Conservation (phyloP, 2,329 filamentous ascomycete species). For the Nemania sp. region DNA sequence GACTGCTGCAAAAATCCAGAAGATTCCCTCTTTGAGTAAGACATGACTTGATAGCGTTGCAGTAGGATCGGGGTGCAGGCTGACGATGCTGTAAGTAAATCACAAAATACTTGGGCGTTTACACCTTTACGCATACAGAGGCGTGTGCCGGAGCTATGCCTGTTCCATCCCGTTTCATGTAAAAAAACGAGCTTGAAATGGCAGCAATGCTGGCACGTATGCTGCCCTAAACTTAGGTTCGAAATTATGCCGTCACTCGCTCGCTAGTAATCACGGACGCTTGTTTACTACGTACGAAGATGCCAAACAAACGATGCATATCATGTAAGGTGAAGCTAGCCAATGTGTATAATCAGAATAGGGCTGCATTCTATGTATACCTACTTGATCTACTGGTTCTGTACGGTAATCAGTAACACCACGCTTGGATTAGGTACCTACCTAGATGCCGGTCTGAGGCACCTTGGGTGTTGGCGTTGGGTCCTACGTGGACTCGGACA, state of each 20-base stretch:
- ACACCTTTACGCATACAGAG: background rate
- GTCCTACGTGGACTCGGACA: slow-evolving; percentile 10
- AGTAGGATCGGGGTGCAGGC: slow-evolving; percentile 32
- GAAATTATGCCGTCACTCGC: slow-evolving; percentile 12
- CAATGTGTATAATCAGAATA: background rate
- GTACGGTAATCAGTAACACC: too few species aligned
- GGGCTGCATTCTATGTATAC: background rate
- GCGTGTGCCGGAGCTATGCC: background rate
- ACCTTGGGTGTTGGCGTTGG: background rate
- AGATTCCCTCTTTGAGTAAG: slow-evolving; percentile 36
- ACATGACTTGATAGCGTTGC: slow-evolving; percentile 21
- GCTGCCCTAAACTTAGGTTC: slow-evolving; percentile 25
- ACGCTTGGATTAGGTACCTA: too few species aligned
- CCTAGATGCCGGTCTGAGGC: background rate
- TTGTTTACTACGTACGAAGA: slow-evolving; percentile 1
- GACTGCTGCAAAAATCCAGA: slow-evolving; percentile 32
- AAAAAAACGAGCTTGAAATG: background rate
- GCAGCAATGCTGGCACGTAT: background rate
- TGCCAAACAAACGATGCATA: background rate
- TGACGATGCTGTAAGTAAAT: slow-evolving; percentile 9
- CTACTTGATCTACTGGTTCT: too few species aligned
- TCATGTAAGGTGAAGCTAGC: background rate
- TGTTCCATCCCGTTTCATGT: slow-evolving; percentile 17
- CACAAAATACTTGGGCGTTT: too few species aligned
- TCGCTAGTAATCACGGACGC: background rate